Conservation (phyloP, 148 eudicot genomes). For the Polygonum maritimum region DNA sequence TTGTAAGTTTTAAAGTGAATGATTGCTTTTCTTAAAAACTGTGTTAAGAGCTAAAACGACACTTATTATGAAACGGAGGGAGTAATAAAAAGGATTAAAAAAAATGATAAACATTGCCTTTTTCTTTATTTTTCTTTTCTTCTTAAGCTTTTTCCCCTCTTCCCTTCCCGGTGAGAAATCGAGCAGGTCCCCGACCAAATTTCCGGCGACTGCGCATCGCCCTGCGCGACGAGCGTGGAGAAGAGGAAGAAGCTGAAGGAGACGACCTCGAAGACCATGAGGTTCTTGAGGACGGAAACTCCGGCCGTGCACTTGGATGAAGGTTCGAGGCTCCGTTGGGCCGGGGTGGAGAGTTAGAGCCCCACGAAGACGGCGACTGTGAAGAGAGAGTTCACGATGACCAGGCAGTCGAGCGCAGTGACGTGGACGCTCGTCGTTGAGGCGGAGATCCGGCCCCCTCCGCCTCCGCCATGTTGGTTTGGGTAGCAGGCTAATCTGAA, state of each 20-base stretch:
- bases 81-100: too few species aligned
- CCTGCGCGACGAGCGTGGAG: constrained; percentile 75
- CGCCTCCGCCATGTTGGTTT: neutral
- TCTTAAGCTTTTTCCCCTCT: too few species aligned
- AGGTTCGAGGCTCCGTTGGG: constrained; percentile 51
- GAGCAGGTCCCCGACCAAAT: too few species aligned
- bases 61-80: too few species aligned
- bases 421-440: constrained; percentile 72
- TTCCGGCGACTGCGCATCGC: constrained; percentile 2
- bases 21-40: too few species aligned
- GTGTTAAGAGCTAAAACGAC: too few species aligned
- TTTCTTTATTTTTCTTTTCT: too few species aligned
- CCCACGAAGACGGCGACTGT: constrained; percentile 84
- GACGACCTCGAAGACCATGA: constrained; percentile 58
- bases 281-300: constrained; percentile 33
- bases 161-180: too few species aligned
- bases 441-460: neutral
- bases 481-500: constrained; percentile 33
- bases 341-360: constrained; percentile 58
- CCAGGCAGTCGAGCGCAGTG: constrained; percentile 72
- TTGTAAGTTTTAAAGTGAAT: too few species aligned
- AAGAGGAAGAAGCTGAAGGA: constrained; percentile 82
- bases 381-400: constrained; percentile 78
- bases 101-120: too few species aligned
- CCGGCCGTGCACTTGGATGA: constrained; percentile 46